Conservation (phyloP, 192 early-diverging fungal species). For the Coemansia sp. region DNA sequence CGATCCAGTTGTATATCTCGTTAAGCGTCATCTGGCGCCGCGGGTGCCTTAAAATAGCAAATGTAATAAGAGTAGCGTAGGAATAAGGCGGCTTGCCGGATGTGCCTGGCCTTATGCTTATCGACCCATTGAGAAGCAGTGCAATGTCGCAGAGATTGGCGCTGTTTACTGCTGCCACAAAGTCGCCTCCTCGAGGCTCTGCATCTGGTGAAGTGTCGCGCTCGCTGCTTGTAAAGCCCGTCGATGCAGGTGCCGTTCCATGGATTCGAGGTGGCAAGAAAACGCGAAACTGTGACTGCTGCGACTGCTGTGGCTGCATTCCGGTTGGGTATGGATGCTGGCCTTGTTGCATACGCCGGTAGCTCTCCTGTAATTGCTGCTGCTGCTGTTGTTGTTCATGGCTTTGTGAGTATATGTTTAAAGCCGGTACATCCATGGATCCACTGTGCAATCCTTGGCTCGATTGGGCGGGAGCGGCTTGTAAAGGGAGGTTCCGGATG, state of each 20-base stretch:
- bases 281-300: conserved; percentile 3
- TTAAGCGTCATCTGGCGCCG: conserved; percentile 74
- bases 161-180: not conserved
- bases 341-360: not conserved
- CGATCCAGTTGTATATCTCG: conserved; percentile 83
- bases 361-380: not conserved
- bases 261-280: not conserved
- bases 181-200: not conserved
- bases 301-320: not conserved
- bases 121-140: conserved; percentile 47
- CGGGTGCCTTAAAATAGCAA: conserved; percentile 71
- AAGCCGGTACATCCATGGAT: not conserved
- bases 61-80: conserved; percentile 80
- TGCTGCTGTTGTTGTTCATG: conserved; percentile 6
- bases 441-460: not conserved
- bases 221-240: not conserved
- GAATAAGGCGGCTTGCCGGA: conserved; percentile 75
- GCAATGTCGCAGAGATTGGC: conserved; percentile 40
- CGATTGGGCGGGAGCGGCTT: not conserved
- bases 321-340: not conserved
- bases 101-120: conserved; percentile 39
- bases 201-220: not conserved
- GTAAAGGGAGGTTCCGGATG: not conserved
- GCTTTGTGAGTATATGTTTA: not conserved
- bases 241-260: not conserved